Evolutionary conservation across 2,329 filamentous ascomycete species (phyloP), one percentile per base, ranked within the genome.

Genomic region (Xylaria sp.): DNA sequence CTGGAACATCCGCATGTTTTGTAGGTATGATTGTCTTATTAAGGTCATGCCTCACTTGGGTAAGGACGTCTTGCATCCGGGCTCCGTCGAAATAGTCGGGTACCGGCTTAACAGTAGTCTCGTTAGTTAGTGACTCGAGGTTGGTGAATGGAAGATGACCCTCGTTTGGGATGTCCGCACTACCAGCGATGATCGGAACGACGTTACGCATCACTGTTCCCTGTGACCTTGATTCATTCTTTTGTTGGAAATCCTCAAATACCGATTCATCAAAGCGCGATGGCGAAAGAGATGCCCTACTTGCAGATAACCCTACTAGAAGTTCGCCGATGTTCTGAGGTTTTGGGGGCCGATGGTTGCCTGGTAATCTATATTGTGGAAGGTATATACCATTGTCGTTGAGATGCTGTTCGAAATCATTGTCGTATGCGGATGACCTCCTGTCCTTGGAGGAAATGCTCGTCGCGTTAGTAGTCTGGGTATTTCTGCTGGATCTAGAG

Each of bases 391-490:
- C 44, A 64, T 73, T 18, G 59, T 78, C 74, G 39, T 66, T 67
- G 3, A 78, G 52, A 63, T 75, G 74, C 48, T 75, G 73, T 72
- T 77, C 70, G 63, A 80, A 80, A 61, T 72, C 59, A 25, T 39
- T 9, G 58, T 74, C 72, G 60, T 77, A 79, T 13, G 70, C 74
- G 15, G 75, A 77, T 57, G 76, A 75, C 57, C 69, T 76, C 61
- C 44, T 51, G 9, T 28, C 28, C 18, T 61, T 44, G 28, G 46
- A 61, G 58, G 46, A 46, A 23, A 61, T 37, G 58, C 44, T 46
- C 18, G 46, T 61, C 58, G 28, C 20, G 44, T 50, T 55, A 23
- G 50, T 32, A 15, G 15, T 48, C 15, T 63, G 25, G 18, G 60
- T 55, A 46, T 54, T 54, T 63, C 60, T 23, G 25, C 37, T 55